Percentiles rank a stretch among this genome's conserved stretches.
These are phyloP conservation scores for Epithele typhae DNA, from an alignment of 768 basidiomycete genomes.

Conservation along the genomic window DNA sequence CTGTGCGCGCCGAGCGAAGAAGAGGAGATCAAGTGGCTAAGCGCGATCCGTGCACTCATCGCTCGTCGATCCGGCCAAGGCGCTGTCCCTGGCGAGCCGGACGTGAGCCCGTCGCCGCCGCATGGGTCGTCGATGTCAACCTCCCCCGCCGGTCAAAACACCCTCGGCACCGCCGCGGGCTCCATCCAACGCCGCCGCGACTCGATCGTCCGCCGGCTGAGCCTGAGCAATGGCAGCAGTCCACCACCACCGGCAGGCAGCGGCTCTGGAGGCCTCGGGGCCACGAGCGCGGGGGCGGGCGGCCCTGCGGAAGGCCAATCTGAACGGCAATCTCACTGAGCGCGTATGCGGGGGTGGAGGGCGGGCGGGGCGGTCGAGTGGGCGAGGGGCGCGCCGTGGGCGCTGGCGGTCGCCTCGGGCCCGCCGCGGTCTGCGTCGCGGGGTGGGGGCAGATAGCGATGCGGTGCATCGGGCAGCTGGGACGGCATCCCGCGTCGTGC, in stretches of 20 bases:
- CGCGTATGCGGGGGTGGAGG: neutral
- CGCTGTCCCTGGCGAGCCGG: conserved; percentile 27
- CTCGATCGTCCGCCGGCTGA: conserved; percentile 27
- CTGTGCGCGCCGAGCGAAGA: conserved; percentile 95
- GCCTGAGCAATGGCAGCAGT: conserved; percentile 25
- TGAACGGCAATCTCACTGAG: conserved; percentile 22
- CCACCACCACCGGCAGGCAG: conserved; percentile 12
- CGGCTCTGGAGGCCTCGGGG: neutral
- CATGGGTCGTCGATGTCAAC: conserved; percentile 12
- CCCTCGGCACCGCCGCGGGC: neutral
- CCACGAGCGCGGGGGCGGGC: conserved; percentile 1
- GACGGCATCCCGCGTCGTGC: neutral
- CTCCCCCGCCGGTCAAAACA: neutral
- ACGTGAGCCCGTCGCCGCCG: neutral
- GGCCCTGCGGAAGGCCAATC: conserved; percentile 20
- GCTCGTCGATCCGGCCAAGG: conserved; percentile 50
- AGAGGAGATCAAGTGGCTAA: conserved; percentile 98
- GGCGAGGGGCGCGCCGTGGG: neutral
- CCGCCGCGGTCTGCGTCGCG: neutral
- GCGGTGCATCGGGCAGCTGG: conserved; percentile 2
- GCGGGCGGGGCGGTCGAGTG: conserved; percentile 4
- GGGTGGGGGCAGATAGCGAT: conserved; percentile 6
- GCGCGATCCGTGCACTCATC: conserved; percentile 89
- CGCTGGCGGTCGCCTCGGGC: neutral
- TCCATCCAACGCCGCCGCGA: conserved; percentile 17